Evolutionary conservation across 2,329 filamentous ascomycete species (phyloP).

Genomic region (Clonostachys sp.): DNA sequence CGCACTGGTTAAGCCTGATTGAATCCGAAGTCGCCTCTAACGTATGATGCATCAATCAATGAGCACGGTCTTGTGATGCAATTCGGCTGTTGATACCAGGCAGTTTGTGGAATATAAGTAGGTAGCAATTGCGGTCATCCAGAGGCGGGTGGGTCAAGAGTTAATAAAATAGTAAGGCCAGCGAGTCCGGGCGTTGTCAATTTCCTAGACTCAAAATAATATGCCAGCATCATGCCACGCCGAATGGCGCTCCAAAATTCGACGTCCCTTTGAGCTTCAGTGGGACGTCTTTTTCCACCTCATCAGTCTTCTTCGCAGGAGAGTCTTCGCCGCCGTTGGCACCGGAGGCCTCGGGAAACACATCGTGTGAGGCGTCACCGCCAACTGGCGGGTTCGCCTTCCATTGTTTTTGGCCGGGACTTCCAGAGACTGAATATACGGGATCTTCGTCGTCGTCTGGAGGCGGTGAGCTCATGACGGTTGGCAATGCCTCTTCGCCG

Average conservation of each 20-base stretch:
- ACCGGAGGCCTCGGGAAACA: constrained; percentile 1
- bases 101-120: too few relatives aligned
- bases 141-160: too few relatives aligned
- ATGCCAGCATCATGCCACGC: constrained; percentile 12
- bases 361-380: constrained; percentile 13
- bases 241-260: constrained; percentile 44
- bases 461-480: constrained; percentile 25
- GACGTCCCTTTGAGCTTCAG: constrained; percentile 37
- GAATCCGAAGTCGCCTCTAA: too few relatives aligned
- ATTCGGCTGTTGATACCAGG: too few relatives aligned
- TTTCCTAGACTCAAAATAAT: too few relatives aligned
- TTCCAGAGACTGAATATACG: not conserved
- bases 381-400: constrained; percentile 7
- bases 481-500: constrained; percentile 39
- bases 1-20: too few relatives aligned
- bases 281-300: constrained; percentile 34
- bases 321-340: constrained; percentile 12
- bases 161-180: too few relatives aligned
- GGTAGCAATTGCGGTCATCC: too few relatives aligned
- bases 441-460: constrained; percentile 15
- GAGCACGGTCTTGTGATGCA: too few relatives aligned
- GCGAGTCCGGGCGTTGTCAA: too few relatives aligned
- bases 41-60: too few relatives aligned
- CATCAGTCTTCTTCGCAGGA: constrained; percentile 9
- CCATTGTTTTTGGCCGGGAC: not conserved